Evolutionary conservation across 2,329 filamentous ascomycete genomes (phyloP), one percentile per base, ranked within the genome.

Genomic region (Colletotrichum scovillei): DNA sequence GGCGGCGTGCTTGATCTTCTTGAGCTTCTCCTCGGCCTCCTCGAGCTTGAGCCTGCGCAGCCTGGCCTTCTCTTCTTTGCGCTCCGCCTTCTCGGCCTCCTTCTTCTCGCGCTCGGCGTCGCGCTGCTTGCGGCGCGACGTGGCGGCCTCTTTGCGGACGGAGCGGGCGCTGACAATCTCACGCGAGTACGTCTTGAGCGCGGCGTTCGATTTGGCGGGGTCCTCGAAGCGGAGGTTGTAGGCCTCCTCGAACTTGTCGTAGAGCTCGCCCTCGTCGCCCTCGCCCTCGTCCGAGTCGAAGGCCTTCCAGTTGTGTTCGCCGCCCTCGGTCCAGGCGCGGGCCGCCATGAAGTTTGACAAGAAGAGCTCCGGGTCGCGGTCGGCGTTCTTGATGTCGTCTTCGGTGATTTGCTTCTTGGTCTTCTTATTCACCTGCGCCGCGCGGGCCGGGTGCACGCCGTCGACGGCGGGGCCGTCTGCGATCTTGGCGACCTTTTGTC

Each of bases 171-270:
- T 92, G 49, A 93, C 92, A 22, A 95, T 88, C 80, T 97, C 95
- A 90, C 96, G 93, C 69, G 96, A 93, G 84, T 98, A 97, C 6
- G 95, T 95, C 79, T 93, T 92, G 38, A 99, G 87, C 63, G 93
- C 92, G 83, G 98, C 95, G 80, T 98, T 98, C 78, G 94, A 92
- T 80, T 94, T 95, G 73, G 89, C 89, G 0, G 97, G 95, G 78
- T 98, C 94, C 81, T 99, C 97, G 79, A 99, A 99, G 42, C 97
- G 93, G 84, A 98, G 85, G 84, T 99, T 99, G 85, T 98, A 99
- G 5, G 95, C 95, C 76, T 94, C 89, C 84, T 99, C 97, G 79
- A 96, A 97, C 58, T 90, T 88, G 32, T 90, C 88, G 42, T 93
- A 91, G 56, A 94, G 86, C 35, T 94, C 91, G 62, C 95, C 86